phyloP scores from a whole-genome alignment of 73 alveolate species.

The Paramecium octaurelia region DNA sequence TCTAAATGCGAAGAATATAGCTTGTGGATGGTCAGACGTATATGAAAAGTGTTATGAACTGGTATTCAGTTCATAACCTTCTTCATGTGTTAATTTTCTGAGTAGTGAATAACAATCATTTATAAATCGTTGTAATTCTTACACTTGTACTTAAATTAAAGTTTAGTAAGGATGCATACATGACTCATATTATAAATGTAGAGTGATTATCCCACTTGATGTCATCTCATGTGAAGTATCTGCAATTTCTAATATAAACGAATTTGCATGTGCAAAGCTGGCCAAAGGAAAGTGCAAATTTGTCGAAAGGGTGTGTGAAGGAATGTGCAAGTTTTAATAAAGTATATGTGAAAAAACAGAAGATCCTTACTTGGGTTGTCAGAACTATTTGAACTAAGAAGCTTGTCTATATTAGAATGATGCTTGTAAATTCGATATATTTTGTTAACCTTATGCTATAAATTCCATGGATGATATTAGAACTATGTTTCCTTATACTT shows the following conservation, averaged over 20 bases:
- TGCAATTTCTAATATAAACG: not conserved
- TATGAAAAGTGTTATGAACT: not conserved
- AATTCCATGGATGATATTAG: not conserved
- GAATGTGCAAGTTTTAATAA: too few species aligned
- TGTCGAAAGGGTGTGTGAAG: not conserved
- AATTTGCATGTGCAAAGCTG: not conserved
- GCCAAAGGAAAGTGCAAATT: not conserved
- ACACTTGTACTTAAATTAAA: not conserved
- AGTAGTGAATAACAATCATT: not conserved
- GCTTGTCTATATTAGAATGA: not conserved
- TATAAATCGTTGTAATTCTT: not conserved
- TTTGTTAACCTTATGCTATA: not conserved
- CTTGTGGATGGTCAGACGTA: not conserved
- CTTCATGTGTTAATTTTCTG: not conserved
- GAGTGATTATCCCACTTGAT: not conserved
- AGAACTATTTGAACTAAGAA: not conserved
- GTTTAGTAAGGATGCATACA: not conserved
- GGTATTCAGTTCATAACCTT: not conserved
- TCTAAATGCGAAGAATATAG: not conserved
- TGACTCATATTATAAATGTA: not conserved
- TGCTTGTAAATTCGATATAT: not conserved
- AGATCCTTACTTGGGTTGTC: not conserved
- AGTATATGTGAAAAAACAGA: not conserved
- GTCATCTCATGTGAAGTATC: not conserved
- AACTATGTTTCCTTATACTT: not conserved